These are phyloP conservation scores for Marsdenia floribunda DNA, from an alignment of 257 asterid genomes.

Conservation along the genomic window DNA sequence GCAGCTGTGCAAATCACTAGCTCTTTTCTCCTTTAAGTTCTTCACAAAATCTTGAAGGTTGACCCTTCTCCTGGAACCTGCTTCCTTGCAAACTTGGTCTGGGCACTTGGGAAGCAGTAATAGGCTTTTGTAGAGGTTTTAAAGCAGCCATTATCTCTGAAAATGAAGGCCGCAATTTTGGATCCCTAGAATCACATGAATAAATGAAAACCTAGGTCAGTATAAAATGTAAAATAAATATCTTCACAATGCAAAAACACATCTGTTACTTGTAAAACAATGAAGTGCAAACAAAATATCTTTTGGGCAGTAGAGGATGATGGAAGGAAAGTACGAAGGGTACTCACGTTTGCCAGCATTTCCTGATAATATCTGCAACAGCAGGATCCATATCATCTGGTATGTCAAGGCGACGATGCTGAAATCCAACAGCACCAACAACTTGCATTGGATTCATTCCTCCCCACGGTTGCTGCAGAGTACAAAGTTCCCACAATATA, in stretches of 20 bases:
- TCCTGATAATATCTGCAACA: conserved; percentile 59
- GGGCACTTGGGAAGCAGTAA: conserved; percentile 43
- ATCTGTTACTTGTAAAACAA: neutral
- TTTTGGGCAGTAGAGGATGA: neutral
- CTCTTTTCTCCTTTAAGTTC: conserved; percentile 22
- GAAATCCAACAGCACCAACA: conserved; percentile 98
- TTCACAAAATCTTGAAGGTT: conserved; percentile 30
- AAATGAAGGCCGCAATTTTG: conserved; percentile 76
- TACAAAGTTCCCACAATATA: conserved; percentile 92
- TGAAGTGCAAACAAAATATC: neutral
- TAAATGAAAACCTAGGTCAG: neutral
- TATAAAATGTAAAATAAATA: neutral
- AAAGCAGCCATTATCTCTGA: conserved; percentile 85
- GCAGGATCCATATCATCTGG: conserved; percentile 77
- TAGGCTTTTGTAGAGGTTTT: conserved; percentile 80
- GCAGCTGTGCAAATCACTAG: conserved; percentile 19
- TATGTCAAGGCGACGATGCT: conserved; percentile 89
- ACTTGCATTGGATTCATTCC: conserved; percentile 99
- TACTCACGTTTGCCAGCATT: conserved; percentile 95
- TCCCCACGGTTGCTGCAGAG: conserved; percentile 92
- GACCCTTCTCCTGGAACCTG: conserved; percentile 44
- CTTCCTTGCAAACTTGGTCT: conserved; percentile 31
- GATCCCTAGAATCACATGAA: conserved; percentile 48
- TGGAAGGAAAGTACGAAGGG: neutral
- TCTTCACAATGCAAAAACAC: neutral